Base-by-base conservation (phyloP, 176 grass and related monocot species). In the Oryza australiensis region DNA sequence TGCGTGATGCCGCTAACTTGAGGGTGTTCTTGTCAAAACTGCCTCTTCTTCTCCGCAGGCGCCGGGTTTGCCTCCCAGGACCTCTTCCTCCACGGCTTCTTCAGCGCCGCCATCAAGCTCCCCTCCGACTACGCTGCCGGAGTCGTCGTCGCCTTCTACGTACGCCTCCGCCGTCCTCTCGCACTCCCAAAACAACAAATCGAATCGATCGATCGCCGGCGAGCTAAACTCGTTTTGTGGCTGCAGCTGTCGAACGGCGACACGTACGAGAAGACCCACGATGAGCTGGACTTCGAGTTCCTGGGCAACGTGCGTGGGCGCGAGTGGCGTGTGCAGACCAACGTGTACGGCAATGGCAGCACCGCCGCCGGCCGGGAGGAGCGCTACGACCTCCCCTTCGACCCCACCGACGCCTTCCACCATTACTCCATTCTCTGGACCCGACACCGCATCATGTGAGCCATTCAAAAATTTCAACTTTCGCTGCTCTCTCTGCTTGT, bases 251-350 rank as follows among this genome's bases (percentile, higher is more conserved):
- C 94, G 3, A 97, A 97, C 89, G 94, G 88, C 11, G 94, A 92
- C 91, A 42, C 78, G 74, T 94, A 89, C 81, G 68, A 90, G 87
- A 94, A 87, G 88, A 97, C 86, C 24, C 94, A 97, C 78, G 94
- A 97, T 78, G 94, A 97, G 80, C 82, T 97, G 78, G 94, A 97
- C 88, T 97, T 97, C 75, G 94, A 97, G 90, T 97, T 97, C 83
- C 85, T 97, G 62, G 94, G 94, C 72, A 94, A 94, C 63, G 90
- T 94, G 69, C 93, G 90, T 37, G 95, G 95, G 0, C 91, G 86
- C 70, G 95, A 97, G 70, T 94, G 92, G 92, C 88, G 92, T 64
- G 79, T 91, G 23, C 92, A 94, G 81, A 94, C 92, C 57, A 94
- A 94, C 79, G 86, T 94, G 7, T 94, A 94, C 87, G 92, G 92